phyloP scores from a whole-genome alignment of 139 green algal species.

The Gonium pectorale region DNA sequence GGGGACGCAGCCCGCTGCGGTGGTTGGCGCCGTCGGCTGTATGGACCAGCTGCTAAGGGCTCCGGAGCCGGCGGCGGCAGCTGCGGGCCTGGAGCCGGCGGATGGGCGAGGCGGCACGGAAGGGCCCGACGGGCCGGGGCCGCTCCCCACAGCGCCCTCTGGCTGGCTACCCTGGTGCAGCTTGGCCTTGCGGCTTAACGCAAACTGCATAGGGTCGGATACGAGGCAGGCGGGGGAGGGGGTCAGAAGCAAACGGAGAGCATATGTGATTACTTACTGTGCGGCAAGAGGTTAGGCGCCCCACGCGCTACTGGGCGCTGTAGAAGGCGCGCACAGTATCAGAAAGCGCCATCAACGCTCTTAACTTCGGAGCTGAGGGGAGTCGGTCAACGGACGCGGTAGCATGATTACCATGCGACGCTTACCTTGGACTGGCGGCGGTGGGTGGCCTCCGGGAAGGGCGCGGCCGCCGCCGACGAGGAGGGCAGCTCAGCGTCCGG shows the following conservation, averaged over 20 bases:
- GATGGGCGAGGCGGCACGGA: background rate
- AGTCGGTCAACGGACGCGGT: background rate
- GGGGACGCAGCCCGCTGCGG: background rate
- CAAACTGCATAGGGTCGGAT: conserved; percentile 26
- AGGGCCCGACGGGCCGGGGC: background rate
- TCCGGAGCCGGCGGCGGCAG: background rate
- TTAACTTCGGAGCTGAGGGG: no score
- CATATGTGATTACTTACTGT: no score
- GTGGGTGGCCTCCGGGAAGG: conserved; percentile 52
- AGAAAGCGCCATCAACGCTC: no score
- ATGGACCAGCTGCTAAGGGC: conserved; percentile 13
- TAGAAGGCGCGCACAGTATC: no score
- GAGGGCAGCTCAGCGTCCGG: background rate
- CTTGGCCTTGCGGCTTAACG: conserved; percentile 45
- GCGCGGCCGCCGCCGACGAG: background rate
- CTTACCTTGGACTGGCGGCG: conserved; percentile 56
- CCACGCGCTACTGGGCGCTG: no score
- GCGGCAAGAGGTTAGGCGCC: no score
- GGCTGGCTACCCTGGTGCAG: background rate
- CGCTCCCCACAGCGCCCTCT: background rate
- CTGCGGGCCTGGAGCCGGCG: background rate
- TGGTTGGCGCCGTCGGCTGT: background rate
- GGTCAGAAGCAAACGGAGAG: no score
- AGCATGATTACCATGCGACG: background rate
- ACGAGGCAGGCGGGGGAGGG: background rate